Base-by-base conservation (phyloP, 345 rosid genomes). In the Melaleuca alternifolia region DNA sequence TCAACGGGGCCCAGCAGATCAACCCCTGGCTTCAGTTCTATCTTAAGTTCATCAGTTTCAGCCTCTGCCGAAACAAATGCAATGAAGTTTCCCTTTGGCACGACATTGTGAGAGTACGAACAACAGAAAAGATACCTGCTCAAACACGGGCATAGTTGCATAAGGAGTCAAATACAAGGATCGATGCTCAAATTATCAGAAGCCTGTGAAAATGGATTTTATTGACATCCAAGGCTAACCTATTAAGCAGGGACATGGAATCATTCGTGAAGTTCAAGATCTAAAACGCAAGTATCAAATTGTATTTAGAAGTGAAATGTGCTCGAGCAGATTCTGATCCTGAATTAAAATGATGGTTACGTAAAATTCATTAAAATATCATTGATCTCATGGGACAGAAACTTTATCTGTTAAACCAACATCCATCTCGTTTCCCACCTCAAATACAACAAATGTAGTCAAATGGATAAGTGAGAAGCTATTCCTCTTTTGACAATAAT, bases 21-120 rank as follows among this genome's bases (percentile, higher is more conserved):
- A 86, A 94, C 92, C 84, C 99, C 99, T 54, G 97, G 95, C 92
- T 92, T 91, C 86, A 96, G 91, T 90, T 96, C 99, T 54, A 88
- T 81, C 88, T 93, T 91, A 83, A 98, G 99, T 85, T 92, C 86
- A 84, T 96, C 96, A 53, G 98, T 96, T 93, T 97, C 98, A 3
- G 99, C 99, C 91, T 94, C 98, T 13, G 98, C 92, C 11, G 97
- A 96, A 77, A 96, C 98, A 90, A 96, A 95, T 51, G 99, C 99
- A 83, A 96, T 95, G 92, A 92, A 96, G 86, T 95, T 95, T 20
- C 99, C 99, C 91, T 93, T 94, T 76, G 99, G 98, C 87, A 99
- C 99, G 37, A 96, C 99, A 83, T 96, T 97, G 92, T 96, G 99
- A 82, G 98, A 84, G 89, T 93, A 95, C 61, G 99, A 97, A 88